These are phyloP conservation scores for Quercus phellos DNA, from an alignment of 331 rosid species.

Conservation along the genomic window DNA sequence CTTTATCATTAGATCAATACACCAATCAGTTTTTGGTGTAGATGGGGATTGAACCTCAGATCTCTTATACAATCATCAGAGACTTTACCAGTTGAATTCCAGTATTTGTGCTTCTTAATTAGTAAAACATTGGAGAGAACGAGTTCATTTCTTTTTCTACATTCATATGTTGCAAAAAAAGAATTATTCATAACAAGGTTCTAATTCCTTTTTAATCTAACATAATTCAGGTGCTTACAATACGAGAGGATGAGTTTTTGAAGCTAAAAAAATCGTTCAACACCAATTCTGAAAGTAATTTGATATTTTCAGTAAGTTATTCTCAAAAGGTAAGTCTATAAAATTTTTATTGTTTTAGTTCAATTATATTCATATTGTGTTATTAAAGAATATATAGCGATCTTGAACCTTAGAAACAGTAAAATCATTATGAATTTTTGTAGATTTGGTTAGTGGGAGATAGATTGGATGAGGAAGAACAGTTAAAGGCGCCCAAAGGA, in stretches of 20 bases:
- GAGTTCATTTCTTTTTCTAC: too few relatives aligned
- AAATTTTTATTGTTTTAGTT: background rate
- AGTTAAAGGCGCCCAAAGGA: constrained; percentile 53
- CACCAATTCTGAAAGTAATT: constrained; percentile 6
- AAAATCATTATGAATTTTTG: too few relatives aligned
- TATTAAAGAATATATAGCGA: background rate
- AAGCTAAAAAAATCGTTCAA: constrained; percentile 39
- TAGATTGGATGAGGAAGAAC: constrained; percentile 30
- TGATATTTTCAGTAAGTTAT: constrained; percentile 27
- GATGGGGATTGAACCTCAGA: too few relatives aligned
- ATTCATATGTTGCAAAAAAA: background rate
- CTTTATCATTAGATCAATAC: too few relatives aligned
- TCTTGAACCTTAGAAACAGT: too few relatives aligned
- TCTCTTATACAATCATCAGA: too few relatives aligned
- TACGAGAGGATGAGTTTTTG: constrained; percentile 32
- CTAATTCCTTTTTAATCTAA: background rate
- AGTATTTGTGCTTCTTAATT: too few relatives aligned
- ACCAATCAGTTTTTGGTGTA: too few relatives aligned
- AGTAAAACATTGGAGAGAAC: too few relatives aligned
- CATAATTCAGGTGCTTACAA: constrained; percentile 39
- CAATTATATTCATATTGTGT: background rate
- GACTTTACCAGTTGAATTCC: too few relatives aligned
- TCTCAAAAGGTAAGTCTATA: constrained; percentile 26
- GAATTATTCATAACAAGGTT: background rate
- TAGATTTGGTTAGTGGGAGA: too few relatives aligned